These are phyloP conservation scores for Vanrija pseudolonga DNA, from an alignment of 1,284 basidiomycete species.

Conservation along the genomic window DNA sequence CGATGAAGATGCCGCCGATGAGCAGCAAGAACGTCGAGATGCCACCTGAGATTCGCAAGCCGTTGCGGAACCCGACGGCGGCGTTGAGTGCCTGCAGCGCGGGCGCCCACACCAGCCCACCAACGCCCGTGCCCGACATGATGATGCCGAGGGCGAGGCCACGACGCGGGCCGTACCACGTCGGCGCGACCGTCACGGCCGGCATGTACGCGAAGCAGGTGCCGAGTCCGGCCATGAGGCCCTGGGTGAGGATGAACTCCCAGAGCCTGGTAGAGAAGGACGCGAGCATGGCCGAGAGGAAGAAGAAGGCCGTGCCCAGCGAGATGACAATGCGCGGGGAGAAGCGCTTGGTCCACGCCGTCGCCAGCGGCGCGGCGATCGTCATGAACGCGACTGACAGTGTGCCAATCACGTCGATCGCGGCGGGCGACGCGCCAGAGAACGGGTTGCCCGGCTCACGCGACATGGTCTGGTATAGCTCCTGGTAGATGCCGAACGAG, in stretches of 20 bases:
- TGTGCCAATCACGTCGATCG: constrained; percentile 34
- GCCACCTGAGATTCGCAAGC: constrained; percentile 24
- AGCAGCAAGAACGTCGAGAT: constrained; percentile 16
- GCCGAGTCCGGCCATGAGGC: constrained; percentile 26
- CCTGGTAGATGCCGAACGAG: constrained; percentile 36
- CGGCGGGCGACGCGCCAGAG: constrained; percentile 20
- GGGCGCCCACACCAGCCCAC: constrained; percentile 32
- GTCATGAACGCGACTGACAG: constrained; percentile 29
- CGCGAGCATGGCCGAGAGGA: constrained; percentile 18
- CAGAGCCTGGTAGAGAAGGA: constrained; percentile 23
- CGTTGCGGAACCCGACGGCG: constrained; percentile 23
- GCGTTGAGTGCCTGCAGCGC: constrained; percentile 23
- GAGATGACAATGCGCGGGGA: constrained; percentile 19
- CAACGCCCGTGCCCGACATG: constrained; percentile 32
- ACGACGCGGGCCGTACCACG: constrained; percentile 25
- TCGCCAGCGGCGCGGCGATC: constrained; percentile 24
- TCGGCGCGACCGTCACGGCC: constrained; percentile 30
- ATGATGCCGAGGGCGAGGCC: constrained; percentile 36
- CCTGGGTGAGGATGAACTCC: constrained; percentile 34
- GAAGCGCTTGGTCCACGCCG: constrained; percentile 23
- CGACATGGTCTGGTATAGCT: constrained; percentile 28
- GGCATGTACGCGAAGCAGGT: constrained; percentile 33
- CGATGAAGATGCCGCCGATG: constrained; percentile 12
- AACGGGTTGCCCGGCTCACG: constrained; percentile 22
- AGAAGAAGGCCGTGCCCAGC: constrained; percentile 22